Conservation (phyloP, 1,284 basidiomycete genomes). For the Schizopora paradoxa region DNA sequence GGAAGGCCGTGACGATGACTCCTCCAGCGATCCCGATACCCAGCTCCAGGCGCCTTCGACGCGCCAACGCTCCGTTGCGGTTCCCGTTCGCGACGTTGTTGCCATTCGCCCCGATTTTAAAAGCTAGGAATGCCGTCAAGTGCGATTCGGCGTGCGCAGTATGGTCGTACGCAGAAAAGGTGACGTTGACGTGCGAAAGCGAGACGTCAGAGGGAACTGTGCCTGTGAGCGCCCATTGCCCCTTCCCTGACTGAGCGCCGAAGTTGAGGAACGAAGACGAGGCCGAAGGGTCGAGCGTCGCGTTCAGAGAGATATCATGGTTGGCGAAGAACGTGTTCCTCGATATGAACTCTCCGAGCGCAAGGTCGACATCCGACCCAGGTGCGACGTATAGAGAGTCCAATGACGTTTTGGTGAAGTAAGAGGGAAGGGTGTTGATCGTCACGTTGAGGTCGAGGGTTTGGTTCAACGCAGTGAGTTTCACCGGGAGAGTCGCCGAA, state of each 20-base stretch:
- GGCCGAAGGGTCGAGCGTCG: background rate
- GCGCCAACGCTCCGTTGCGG: slow-evolving; percentile 19
- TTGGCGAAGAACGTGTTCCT: background rate
- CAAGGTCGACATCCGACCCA: slow-evolving; percentile 1
- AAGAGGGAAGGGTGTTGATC: slow-evolving; percentile 5
- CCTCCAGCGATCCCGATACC: slow-evolving; percentile 60
- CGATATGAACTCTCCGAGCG: slow-evolving; percentile 2
- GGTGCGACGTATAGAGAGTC: slow-evolving; percentile 5
- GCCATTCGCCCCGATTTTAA: slow-evolving; percentile 36
- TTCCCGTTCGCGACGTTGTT: slow-evolving; percentile 27
- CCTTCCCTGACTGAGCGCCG: background rate
- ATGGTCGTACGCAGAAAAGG: slow-evolving; percentile 60
- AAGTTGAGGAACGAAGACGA: slow-evolving; percentile 5
- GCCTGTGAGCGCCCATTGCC: slow-evolving; percentile 38
- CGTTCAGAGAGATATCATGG: slow-evolving; percentile 3
- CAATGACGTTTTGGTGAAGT: slow-evolving; percentile 3
- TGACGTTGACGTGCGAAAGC: slow-evolving; percentile 39
- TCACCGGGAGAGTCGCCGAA: slow-evolving; percentile 49
- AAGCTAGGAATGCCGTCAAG: slow-evolving; percentile 48
- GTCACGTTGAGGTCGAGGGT: slow-evolving; percentile 33
- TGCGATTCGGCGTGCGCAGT: slow-evolving; percentile 69
- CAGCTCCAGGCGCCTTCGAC: slow-evolving; percentile 40
- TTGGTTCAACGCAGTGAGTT: slow-evolving; percentile 61
- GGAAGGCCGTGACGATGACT: slow-evolving; percentile 51
- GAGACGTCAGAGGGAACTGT: slow-evolving; percentile 41